phyloP scores from a whole-genome alignment of 768 basidiomycete species.

The Amanita thiersii region DNA sequence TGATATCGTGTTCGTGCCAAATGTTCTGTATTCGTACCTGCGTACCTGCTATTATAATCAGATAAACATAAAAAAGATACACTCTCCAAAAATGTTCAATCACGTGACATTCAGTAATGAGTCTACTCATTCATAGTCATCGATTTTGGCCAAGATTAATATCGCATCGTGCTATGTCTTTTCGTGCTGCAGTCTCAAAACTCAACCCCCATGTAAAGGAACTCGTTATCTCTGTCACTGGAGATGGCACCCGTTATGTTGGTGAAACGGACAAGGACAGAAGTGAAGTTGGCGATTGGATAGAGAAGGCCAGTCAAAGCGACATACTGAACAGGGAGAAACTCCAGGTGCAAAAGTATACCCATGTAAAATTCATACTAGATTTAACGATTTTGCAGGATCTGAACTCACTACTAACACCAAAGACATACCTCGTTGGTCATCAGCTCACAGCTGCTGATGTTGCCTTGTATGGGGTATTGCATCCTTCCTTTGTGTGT shows the following conservation, averaged over 20 bases:
- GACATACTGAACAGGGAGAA: constrained; percentile 37
- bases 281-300: constrained; percentile 60
- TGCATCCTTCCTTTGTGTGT: constrained; percentile 71
- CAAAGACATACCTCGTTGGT: constrained; percentile 79
- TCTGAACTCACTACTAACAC: constrained; percentile 61
- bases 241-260: constrained; percentile 32
- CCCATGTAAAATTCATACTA: neutral
- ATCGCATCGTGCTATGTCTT: constrained; percentile 37
- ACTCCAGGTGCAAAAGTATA: constrained; percentile 35
- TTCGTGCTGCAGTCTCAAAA: constrained; percentile 39
- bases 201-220: constrained; percentile 42
- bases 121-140: constrained; percentile 29
- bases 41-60: too few relatives aligned
- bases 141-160: constrained; percentile 29
- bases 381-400: constrained; percentile 46
- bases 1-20: too few relatives aligned
- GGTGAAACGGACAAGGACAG: constrained; percentile 57
- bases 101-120: constrained; percentile 10
- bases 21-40: too few relatives aligned
- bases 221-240: constrained; percentile 42
- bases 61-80: too few relatives aligned
- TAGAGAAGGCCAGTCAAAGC: constrained; percentile 50
- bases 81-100: too few relatives aligned
- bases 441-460: constrained; percentile 87
- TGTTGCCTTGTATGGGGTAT: constrained; percentile 81